phyloP scores from a whole-genome alignment of 1,284 basidiomycete species.

The Schizopora paradoxa region DNA sequence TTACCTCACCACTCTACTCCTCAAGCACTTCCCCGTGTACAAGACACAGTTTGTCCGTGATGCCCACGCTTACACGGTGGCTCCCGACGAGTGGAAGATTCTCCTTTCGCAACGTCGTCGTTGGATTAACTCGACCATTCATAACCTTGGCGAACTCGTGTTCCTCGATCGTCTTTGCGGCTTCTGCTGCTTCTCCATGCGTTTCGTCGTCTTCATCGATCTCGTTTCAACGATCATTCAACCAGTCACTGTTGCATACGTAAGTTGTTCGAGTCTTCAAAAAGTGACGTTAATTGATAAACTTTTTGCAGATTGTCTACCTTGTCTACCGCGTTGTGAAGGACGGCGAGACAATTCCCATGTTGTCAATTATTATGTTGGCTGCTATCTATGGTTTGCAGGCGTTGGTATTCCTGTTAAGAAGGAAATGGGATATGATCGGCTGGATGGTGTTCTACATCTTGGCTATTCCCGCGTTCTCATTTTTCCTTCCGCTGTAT shows the following conservation, averaged over 20 bases:
- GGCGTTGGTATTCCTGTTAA: slow-evolving; percentile 80
- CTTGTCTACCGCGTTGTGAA: slow-evolving; percentile 74
- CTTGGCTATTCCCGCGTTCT: slow-evolving; percentile 86
- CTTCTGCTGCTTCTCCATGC: slow-evolving; percentile 98
- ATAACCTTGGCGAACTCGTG: slow-evolving; percentile 92
- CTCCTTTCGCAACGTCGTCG: slow-evolving; percentile 95
- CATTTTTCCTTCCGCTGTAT: slow-evolving; percentile 90
- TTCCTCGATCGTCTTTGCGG: slow-evolving; percentile 93
- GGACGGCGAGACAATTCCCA: slow-evolving; percentile 61
- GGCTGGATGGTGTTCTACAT: slow-evolving; percentile 98
- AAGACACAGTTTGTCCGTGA: slow-evolving; percentile 96
- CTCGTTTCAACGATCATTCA: slow-evolving; percentile 82
- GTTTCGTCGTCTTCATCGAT: slow-evolving; percentile 97
- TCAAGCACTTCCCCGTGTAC: slow-evolving; percentile 89
- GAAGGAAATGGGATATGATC: slow-evolving; percentile 92
- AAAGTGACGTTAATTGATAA: slow-evolving; percentile 17
- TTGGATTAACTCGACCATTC: slow-evolving; percentile 99
- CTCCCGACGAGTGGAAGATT: slow-evolving; percentile 91
- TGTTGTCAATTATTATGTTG: slow-evolving; percentile 85
- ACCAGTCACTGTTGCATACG: slow-evolving; percentile 92
- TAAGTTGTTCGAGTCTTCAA: slow-evolving; percentile 39
- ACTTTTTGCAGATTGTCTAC: slow-evolving; percentile 67
- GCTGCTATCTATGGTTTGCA: slow-evolving; percentile 91
- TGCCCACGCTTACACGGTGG: slow-evolving; percentile 88
- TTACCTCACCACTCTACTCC: slow-evolving; percentile 90